Conservation (phyloP, 1,284 basidiomycete species). For the Vanrija humicola region DNA sequence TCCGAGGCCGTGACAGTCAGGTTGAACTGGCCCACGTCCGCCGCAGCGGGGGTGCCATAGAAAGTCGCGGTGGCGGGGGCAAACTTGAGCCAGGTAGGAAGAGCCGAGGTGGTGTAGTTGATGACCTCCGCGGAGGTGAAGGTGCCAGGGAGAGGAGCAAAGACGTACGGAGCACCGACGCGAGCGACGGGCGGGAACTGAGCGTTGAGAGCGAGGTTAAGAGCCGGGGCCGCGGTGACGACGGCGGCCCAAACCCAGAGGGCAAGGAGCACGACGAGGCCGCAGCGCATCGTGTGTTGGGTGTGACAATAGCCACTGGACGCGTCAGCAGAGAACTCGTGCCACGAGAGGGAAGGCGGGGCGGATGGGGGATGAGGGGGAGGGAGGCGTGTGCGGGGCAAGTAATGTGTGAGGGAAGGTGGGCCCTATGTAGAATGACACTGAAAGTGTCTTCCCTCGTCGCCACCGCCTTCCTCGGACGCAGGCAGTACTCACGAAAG, state of each 20-base stretch:
- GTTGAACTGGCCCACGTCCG: slow-evolving; percentile 33
- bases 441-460: too few species aligned
- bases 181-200: slow-evolving; percentile 52
- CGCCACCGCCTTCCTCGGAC: too few species aligned
- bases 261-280: slow-evolving; percentile 1
- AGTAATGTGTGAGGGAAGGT: too few species aligned
- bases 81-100: slow-evolving; percentile 54
- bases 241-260: neutral
- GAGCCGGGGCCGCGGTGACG: slow-evolving; percentile 36
- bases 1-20: slow-evolving; percentile 41
- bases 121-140: slow-evolving; percentile 43
- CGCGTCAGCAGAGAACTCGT: too few species aligned
- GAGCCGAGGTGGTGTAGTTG: slow-evolving; percentile 43
- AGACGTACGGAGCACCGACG: slow-evolving; percentile 41
- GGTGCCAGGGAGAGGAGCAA: slow-evolving; percentile 44
- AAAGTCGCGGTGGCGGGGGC: slow-evolving; percentile 32
- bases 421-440: too few species aligned
- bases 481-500: too few species aligned
- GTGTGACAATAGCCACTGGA: too few species aligned
- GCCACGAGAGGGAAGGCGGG: too few species aligned
- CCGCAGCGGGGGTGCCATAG: slow-evolving; percentile 32
- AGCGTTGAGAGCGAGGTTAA: slow-evolving; percentile 44
- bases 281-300: slow-evolving; percentile 15
- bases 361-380: neutral
- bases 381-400: too few species aligned